Evolutionary conservation across 495 filamentous ascomycete genomes (phyloP).

Genomic region (Aeminium ludgeri): DNA sequence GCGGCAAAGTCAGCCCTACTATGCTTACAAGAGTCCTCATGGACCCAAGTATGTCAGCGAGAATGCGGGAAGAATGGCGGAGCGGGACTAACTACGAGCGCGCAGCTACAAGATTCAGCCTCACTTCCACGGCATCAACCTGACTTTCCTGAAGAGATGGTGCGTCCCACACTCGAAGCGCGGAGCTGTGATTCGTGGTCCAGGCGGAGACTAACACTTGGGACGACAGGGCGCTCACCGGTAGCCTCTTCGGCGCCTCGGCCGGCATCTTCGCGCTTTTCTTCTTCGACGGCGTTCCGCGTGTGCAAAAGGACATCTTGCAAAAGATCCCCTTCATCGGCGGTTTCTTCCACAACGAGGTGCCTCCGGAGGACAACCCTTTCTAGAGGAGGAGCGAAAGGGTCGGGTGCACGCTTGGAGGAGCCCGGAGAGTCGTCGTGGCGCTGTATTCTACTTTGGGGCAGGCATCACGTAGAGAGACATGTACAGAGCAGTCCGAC

Average conservation of each 20-base stretch:
- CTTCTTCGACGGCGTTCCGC: conserved; percentile 55
- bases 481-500: too few species aligned
- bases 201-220: not conserved
- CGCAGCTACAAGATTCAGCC: conserved; percentile 13
- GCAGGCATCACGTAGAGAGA: too few species aligned
- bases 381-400: conserved; percentile 18
- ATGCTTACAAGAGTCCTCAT: conserved; percentile 18
- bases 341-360: conserved; percentile 37
- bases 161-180: conserved; percentile 1
- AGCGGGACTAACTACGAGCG: not conserved
- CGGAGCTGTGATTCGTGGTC: not conserved
- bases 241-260: conserved; percentile 41
- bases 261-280: conserved; percentile 48
- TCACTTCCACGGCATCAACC: conserved; percentile 14
- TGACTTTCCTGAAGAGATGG: not conserved
- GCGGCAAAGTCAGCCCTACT: conserved; percentile 14
- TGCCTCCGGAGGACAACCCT: conserved; percentile 47
- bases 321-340: conserved; percentile 44
- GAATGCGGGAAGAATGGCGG: not conserved
- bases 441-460: not conserved
- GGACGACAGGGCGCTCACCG: conserved; percentile 33
- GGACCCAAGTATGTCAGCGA: conserved; percentile 17
- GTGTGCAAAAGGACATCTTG: conserved; percentile 47
- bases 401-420: not conserved
- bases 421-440: not conserved